A percentile compares a stretch with the other conserved stretches of the same genome.
These are phyloP conservation scores for Chlamydomonas incerta DNA, from an alignment of 139 green algal genomes.

Conservation along the genomic window DNA sequence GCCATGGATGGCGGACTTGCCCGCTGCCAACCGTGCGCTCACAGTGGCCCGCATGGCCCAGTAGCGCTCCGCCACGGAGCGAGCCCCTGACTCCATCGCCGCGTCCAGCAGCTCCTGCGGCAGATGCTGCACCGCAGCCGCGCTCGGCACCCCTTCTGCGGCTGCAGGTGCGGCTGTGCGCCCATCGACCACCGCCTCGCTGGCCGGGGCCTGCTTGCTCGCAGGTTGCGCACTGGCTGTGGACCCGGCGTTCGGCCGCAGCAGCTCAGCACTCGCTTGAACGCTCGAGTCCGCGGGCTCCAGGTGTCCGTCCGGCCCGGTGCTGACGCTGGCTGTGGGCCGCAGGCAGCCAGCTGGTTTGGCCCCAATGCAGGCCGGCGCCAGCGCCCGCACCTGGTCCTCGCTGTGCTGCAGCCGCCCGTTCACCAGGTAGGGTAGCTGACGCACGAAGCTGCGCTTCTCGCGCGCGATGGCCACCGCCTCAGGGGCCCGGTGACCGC, in stretches of 20 bases:
- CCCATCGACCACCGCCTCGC: too few species aligned
- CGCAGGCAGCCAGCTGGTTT: not conserved
- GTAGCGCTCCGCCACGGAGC: slow-evolving; percentile 53
- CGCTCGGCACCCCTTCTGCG: too few species aligned
- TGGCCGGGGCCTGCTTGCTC: too few species aligned
- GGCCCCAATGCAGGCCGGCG: not conserved
- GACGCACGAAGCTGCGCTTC: slow-evolving; percentile 71
- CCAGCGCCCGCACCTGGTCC: not conserved
- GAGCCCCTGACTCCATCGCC: not conserved
- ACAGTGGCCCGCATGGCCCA: slow-evolving; percentile 55
- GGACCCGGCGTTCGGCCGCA: too few species aligned
- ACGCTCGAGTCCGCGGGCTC: too few species aligned
- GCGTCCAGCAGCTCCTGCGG: not conserved
- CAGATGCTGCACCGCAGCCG: not conserved
- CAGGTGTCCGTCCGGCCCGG: not conserved
- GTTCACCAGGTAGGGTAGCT: slow-evolving; percentile 65
- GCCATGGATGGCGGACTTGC: slow-evolving; percentile 90
- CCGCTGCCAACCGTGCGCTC: slow-evolving; percentile 57
- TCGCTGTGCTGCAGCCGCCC: slow-evolving; percentile 17
- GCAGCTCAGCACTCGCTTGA: too few species aligned
- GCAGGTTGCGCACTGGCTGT: too few species aligned
- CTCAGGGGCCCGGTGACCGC: slow-evolving; percentile 70
- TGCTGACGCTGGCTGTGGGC: not conserved
- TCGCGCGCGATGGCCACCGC: slow-evolving; percentile 61
- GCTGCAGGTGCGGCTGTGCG: too few species aligned